Conservation (phyloP, 2,329 filamentous ascomycete species). For the Lasiodiplodia gonubiensis region DNA sequence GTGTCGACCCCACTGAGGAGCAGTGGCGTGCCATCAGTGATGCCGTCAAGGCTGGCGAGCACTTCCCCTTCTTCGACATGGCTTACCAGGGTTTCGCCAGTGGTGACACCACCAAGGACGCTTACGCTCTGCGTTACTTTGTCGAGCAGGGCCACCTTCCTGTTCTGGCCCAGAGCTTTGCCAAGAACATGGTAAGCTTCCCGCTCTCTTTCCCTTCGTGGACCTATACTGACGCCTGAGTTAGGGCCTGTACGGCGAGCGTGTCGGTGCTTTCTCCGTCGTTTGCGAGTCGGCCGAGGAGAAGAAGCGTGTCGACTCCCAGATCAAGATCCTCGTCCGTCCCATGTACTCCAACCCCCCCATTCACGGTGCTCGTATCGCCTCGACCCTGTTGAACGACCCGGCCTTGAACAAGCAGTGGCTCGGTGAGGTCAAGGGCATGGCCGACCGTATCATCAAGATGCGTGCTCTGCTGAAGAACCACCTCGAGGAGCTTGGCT, state of each 20-base stretch:
- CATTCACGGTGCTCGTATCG: conserved; percentile 93
- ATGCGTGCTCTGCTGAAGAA: conserved; percentile 95
- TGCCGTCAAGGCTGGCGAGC: conserved; percentile 81
- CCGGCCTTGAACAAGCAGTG: conserved; percentile 87
- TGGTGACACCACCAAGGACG: conserved; percentile 88
- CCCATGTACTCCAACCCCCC: conserved; percentile 98
- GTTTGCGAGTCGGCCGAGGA: conserved; percentile 84
- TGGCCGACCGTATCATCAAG: conserved; percentile 98
- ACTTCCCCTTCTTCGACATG: conserved; percentile 99
- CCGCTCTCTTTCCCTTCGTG: not conserved
- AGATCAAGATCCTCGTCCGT: conserved; percentile 97
- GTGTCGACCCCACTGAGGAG: conserved; percentile 87
- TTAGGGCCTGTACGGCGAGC: conserved; percentile 97
- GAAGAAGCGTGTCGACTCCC: conserved; percentile 94
- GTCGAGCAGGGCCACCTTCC: conserved; percentile 89
- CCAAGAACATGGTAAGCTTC: conserved; percentile 90
- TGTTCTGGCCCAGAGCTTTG: conserved; percentile 89
- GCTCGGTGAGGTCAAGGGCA: conserved; percentile 95
- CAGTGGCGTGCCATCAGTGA: conserved; percentile 93
- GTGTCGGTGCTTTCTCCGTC: conserved; percentile 94
- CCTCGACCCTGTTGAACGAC: conserved; percentile 88
- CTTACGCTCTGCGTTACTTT: conserved; percentile 92
- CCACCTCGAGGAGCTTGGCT: conserved; percentile 92
- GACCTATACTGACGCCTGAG: conserved; percentile 29
- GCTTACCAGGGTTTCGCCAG: conserved; percentile 98